These are phyloP conservation scores for Jatropha multifida DNA, from an alignment of 441 rosid species.

Conservation along the genomic window DNA sequence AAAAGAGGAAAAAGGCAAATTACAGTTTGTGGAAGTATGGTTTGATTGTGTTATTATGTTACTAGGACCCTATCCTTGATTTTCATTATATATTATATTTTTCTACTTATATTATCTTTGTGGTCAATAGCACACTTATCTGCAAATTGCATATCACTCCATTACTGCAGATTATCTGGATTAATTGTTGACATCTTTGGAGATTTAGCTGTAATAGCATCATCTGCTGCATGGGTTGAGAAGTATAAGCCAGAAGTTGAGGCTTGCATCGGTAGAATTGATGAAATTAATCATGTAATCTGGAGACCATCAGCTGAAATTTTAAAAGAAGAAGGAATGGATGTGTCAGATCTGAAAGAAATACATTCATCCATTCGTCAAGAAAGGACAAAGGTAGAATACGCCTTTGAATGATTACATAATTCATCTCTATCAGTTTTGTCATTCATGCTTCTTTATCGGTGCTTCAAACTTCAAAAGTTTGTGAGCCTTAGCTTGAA, in stretches of 20 bases:
- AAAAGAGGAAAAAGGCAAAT: not conserved
- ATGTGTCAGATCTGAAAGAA: slow-evolving; percentile 46
- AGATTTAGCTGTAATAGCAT: slow-evolving; percentile 83
- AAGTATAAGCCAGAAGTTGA: slow-evolving; percentile 63
- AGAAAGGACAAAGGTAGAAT: slow-evolving; percentile 61
- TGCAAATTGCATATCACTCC: slow-evolving; percentile 16
- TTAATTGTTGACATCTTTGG: slow-evolving; percentile 83
- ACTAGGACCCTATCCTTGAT: not conserved
- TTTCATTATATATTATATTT: not conserved
- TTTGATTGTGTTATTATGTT: slow-evolving; percentile 3
- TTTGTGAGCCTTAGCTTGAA: not conserved
- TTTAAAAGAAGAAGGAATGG: slow-evolving; percentile 85
- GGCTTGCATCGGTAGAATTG: slow-evolving; percentile 51
- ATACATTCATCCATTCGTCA: slow-evolving; percentile 43
- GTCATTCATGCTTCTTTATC: not conserved
- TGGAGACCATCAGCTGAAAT: slow-evolving; percentile 90
- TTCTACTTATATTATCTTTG: slow-evolving; percentile 1
- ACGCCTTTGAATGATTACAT: slow-evolving; percentile 9
- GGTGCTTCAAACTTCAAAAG: not conserved
- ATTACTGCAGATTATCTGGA: slow-evolving; percentile 69
- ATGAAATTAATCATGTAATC: slow-evolving; percentile 58
- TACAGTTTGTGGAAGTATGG: not conserved
- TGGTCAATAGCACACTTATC: slow-evolving; percentile 9
- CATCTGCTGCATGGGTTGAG: slow-evolving; percentile 97
- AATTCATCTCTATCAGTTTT: not conserved